These are phyloP conservation scores for Blastobotrys chiropterorum DNA, from an alignment of 805 yeast species.

Conservation along the genomic window DNA sequence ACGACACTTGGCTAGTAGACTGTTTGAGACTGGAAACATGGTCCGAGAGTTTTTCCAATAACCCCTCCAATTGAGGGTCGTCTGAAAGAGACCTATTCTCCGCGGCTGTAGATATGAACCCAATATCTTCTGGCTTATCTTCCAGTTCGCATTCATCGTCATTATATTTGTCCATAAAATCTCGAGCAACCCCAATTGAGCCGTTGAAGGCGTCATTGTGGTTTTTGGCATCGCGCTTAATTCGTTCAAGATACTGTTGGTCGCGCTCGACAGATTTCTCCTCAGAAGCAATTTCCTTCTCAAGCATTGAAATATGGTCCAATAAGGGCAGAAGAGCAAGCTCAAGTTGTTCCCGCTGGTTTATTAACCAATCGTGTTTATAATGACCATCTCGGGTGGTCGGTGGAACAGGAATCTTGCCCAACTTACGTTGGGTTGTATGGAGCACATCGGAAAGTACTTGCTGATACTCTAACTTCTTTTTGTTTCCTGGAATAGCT, in stretches of 20 bases:
- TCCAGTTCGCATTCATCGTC: background rate
- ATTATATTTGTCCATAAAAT: background rate
- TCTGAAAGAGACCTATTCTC: background rate
- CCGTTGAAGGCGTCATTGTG: background rate
- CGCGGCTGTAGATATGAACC: background rate
- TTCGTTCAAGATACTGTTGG: conserved; percentile 2
- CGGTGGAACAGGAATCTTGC: conserved; percentile 13
- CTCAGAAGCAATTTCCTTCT: conserved; percentile 9
- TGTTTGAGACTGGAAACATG: background rate
- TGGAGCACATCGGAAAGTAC: background rate
- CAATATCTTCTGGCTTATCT: background rate
- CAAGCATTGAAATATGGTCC: conserved; percentile 14
- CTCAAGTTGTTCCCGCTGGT: conserved; percentile 12
- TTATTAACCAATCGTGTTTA: conserved; percentile 12
- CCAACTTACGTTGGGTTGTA: conserved; percentile 5
- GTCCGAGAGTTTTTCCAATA: background rate
- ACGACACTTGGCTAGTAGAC: background rate
- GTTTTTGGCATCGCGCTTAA: conserved; percentile 1
- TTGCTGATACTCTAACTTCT: conserved; percentile 8
- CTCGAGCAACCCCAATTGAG: background rate
- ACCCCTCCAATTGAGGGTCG: background rate
- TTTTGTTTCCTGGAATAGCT: conserved; percentile 3
- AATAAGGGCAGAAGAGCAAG: conserved; percentile 12
- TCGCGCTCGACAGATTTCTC: conserved; percentile 3
- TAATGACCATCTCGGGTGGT: conserved; percentile 12